Evolutionary conservation across 2,329 filamentous ascomycete genomes (phyloP).

Genomic region (Chaetomium sp.): DNA sequence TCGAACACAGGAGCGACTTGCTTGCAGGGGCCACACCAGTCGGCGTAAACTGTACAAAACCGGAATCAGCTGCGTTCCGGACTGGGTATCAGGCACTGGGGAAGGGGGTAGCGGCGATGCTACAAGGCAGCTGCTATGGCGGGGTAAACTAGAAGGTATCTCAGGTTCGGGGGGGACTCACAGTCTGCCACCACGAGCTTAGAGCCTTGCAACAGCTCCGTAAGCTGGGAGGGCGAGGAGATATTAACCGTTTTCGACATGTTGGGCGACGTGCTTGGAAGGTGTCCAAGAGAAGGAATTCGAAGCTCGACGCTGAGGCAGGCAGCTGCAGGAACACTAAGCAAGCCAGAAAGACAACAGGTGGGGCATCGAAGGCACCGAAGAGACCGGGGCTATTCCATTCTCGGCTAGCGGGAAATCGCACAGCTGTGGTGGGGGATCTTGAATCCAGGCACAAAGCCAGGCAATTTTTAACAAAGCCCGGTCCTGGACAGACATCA

Average conservation of each 20-base stretch:
- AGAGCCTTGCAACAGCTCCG: constrained; percentile 67
- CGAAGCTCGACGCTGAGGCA: constrained; percentile 21
- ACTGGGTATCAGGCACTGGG: background rate
- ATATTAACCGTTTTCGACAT: constrained; percentile 41
- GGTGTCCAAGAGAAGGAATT: constrained; percentile 12
- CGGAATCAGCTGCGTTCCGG: background rate
- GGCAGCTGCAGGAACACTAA: constrained; percentile 10
- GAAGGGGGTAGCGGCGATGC: background rate
- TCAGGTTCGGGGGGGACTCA: constrained; percentile 54
- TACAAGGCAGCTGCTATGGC: constrained; percentile 21
- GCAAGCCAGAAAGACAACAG: background rate
- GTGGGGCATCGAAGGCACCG: background rate
- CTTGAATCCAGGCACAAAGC: background rate
- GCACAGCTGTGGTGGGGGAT: background rate
- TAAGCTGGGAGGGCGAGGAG: constrained; percentile 64
- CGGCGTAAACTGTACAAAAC: constrained; percentile 70
- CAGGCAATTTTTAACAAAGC: background rate
- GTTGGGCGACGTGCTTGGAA: constrained; percentile 20
- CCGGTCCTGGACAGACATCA: too few relatives aligned
- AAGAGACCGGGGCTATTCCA: background rate
- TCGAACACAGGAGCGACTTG: constrained; percentile 83
- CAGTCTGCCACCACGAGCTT: constrained; percentile 86
- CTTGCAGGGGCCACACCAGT: constrained; percentile 84
- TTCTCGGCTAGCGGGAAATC: constrained; percentile 4
- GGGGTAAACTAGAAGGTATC: constrained; percentile 25